Conservation (phyloP, 768 basidiomycete species). For the Suillus clintonianus region DNA sequence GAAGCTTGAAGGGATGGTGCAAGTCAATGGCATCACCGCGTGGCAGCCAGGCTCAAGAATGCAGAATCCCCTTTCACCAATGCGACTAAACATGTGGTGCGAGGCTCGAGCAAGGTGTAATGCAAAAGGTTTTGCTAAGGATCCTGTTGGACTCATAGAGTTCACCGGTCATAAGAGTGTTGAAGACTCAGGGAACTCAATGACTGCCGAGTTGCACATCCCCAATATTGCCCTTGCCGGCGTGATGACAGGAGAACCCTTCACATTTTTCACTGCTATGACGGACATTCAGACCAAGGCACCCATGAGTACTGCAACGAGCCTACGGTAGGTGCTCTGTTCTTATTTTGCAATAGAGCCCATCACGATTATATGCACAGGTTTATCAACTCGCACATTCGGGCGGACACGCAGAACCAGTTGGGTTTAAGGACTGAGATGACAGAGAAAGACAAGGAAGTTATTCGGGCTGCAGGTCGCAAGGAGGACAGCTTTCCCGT, state of each 20-base stretch:
- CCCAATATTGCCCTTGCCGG: background rate
- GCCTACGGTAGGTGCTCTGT: constrained; percentile 2
- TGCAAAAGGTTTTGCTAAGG: background rate
- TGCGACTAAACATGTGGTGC: constrained; percentile 11
- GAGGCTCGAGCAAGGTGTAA: constrained; percentile 1
- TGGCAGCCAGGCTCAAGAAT: background rate
- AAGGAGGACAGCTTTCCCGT: background rate
- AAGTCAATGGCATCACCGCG: constrained; percentile 2
- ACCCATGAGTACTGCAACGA: constrained; percentile 11
- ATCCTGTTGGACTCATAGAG: constrained; percentile 13
- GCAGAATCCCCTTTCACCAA: constrained; percentile 9
- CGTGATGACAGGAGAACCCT: constrained; percentile 11
- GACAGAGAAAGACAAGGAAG: constrained; percentile 16
- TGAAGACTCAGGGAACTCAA: constrained; percentile 4
- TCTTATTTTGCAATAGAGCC: background rate
- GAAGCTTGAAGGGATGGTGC: constrained; percentile 16
- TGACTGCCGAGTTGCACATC: constrained; percentile 8
- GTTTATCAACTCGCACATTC: constrained; percentile 17
- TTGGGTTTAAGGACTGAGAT: constrained; percentile 14
- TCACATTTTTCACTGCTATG: constrained; percentile 7
- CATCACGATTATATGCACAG: background rate
- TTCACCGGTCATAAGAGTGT: constrained; percentile 11
- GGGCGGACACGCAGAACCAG: constrained; percentile 17
- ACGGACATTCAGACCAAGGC: background rate
- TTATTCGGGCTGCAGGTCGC: constrained; percentile 7